These are phyloP conservation scores for Cucumis cinereus DNA, from an alignment of 306 rosid species.

Conservation along the genomic window DNA sequence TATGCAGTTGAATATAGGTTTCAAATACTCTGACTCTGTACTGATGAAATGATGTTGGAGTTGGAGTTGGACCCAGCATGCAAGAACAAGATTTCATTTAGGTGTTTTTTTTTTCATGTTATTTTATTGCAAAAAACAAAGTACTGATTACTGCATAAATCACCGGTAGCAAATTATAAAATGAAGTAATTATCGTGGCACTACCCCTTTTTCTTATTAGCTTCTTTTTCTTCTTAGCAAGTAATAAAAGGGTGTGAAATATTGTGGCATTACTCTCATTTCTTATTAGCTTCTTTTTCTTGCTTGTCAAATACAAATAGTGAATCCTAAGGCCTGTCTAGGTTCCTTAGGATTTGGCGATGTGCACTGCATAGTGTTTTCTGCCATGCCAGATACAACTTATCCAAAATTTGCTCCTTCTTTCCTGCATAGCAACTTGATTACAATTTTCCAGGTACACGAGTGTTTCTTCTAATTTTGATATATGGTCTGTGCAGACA, in stretches of 20 bases:
- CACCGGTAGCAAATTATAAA: not conserved
- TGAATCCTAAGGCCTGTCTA: not conserved
- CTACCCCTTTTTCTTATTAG: not conserved
- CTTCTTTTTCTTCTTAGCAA: not conserved
- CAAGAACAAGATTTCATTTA: not conserved
- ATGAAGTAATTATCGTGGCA: not conserved
- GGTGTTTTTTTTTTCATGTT: not conserved
- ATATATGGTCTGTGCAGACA: conserved; percentile 41
- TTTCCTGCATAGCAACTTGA: not conserved
- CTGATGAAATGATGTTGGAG: not conserved
- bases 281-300: not conserved
- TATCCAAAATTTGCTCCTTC: not conserved
- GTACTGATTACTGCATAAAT: not conserved
- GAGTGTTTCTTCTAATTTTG: not conserved
- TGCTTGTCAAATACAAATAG: not conserved
- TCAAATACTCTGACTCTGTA: not conserved
- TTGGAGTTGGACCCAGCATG: not conserved
- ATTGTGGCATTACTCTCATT: not conserved
- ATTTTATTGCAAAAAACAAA: not conserved
- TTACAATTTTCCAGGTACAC: not conserved
- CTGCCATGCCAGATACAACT: not conserved
- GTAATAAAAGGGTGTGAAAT: not conserved
- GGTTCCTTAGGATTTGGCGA: not conserved
- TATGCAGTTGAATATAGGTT: not conserved
- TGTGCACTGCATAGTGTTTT: not conserved